Percentiles rank a stretch among this genome's conserved stretches.
Evolutionary conservation across 225 moss, liverwort and hornwort genomes (phyloP).

Genomic region (Physcomitrellopsis africana): DNA sequence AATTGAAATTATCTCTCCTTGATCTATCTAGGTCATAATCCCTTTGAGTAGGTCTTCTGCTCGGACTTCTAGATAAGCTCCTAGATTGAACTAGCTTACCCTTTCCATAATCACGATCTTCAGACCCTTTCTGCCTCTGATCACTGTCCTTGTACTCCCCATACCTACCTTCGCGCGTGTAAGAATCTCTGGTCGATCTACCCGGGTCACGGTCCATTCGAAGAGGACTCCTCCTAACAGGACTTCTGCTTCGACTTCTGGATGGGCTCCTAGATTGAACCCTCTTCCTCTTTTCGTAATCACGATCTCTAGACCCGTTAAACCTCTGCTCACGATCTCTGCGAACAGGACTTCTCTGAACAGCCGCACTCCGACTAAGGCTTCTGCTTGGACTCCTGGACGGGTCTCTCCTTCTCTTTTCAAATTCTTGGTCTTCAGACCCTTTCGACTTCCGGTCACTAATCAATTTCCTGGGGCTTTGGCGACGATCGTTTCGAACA

Average conservation of each 20-base stretch:
- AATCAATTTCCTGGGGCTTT: conserved; percentile 28
- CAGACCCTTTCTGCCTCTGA: conserved; percentile 24
- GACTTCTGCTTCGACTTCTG: conserved; percentile 29
- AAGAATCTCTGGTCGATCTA: not conserved
- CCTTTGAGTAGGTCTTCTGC: conserved; percentile 35
- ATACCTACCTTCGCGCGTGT: conserved; percentile 30
- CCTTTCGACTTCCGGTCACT: conserved; percentile 12
- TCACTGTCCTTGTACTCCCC: conserved; percentile 31
- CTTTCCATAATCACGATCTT: conserved; percentile 28
- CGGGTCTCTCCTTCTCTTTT: conserved; percentile 22
- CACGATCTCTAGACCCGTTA: conserved; percentile 14
- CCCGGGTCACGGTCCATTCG: no score
- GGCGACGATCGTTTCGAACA: conserved; percentile 24
- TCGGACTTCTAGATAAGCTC: conserved; percentile 30
- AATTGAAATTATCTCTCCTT: conserved; percentile 28
- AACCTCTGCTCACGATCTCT: no score
- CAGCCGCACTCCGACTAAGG: not conserved
- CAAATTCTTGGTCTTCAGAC: conserved; percentile 24
- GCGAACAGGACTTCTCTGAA: not conserved
- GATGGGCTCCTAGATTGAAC: not conserved
- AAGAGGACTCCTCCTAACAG: not conserved
- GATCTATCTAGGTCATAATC: conserved; percentile 25
- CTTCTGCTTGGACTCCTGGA: conserved; percentile 28
- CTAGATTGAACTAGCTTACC: conserved; percentile 33
- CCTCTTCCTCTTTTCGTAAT: conserved; percentile 27